Percentiles rank a stretch among this genome's conserved stretches.
Evolutionary conservation across 2,329 filamentous ascomycete species (phyloP).

Genomic region (Gnomoniopsis smithogilvyi): DNA sequence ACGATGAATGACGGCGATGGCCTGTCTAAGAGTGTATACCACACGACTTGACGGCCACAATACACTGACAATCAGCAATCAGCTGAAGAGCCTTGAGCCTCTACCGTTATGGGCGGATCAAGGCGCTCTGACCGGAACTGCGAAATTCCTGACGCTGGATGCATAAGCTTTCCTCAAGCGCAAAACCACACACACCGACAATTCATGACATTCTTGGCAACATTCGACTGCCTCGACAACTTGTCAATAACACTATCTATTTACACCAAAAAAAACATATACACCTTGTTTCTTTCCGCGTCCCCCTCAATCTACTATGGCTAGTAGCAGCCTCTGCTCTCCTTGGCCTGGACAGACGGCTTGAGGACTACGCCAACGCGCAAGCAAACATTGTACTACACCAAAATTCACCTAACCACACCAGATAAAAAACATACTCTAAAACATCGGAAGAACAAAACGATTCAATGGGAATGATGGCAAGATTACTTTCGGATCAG

Average conservation of each 20-base stretch:
- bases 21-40: neutral
- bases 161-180: neutral
- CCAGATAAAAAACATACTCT: neutral
- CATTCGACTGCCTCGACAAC: neutral
- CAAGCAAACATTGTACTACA: neutral
- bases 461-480: neutral
- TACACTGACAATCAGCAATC: neutral
- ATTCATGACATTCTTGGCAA: constrained; percentile 7
- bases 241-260: neutral
- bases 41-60: constrained; percentile 3
- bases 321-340: neutral
- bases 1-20: neutral
- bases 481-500: neutral
- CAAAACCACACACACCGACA: neutral
- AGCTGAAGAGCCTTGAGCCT: neutral
- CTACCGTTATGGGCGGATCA: neutral
- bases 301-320: neutral
- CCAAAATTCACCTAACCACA: neutral
- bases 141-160: neutral
- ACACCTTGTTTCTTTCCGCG: neutral
- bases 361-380: neutral
- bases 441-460: neutral
- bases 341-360: neutral
- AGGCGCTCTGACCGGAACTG: neutral
- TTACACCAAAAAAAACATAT: neutral